A percentile compares a stretch with the other conserved stretches of the same genome.
These are phyloP conservation scores for Tylopilus orsonianus DNA, from an alignment of 1,284 basidiomycete species.

Conservation along the genomic window DNA sequence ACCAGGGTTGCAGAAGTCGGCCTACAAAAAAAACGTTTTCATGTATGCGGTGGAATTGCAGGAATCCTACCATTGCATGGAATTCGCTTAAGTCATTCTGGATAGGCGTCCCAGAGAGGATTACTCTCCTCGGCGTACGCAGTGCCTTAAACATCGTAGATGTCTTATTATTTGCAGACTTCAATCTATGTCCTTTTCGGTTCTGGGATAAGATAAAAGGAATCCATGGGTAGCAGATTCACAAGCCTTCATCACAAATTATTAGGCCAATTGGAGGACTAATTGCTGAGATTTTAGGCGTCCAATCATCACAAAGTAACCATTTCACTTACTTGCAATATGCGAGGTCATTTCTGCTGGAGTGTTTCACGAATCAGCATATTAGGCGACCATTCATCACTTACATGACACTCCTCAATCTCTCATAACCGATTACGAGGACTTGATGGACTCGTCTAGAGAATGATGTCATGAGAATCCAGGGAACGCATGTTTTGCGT, in stretches of 20 bases:
- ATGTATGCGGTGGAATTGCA: neutral
- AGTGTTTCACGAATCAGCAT: conserved; percentile 6
- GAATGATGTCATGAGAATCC: conserved; percentile 5
- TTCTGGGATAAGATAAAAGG: neutral
- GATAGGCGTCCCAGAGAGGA: conserved; percentile 95
- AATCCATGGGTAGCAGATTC: neutral
- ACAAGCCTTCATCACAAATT: conserved; percentile 89
- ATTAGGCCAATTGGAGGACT: conserved; percentile 91
- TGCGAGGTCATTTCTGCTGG: conserved; percentile 53
- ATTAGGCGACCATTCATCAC: conserved; percentile 16
- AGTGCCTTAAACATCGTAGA: conserved; percentile 86
- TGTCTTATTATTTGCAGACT: conserved; percentile 91
- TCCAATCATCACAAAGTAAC: neutral
- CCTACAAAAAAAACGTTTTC: conserved; percentile 45
- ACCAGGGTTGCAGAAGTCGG: conserved; percentile 93
- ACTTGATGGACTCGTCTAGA: conserved; percentile 79
- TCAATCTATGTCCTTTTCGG: conserved; percentile 82
- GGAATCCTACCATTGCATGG: conserved; percentile 80
- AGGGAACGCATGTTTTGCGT: conserved; percentile 23
- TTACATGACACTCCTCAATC: conserved; percentile 78
- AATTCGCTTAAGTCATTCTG: conserved; percentile 97
- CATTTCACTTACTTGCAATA: conserved; percentile 56
- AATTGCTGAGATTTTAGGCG: neutral
- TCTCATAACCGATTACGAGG: conserved; percentile 94
- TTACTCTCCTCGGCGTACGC: conserved; percentile 72